These are phyloP conservation scores for Strobilomyces confusus DNA, from an alignment of 768 basidiomycete species.

Conservation along the genomic window DNA sequence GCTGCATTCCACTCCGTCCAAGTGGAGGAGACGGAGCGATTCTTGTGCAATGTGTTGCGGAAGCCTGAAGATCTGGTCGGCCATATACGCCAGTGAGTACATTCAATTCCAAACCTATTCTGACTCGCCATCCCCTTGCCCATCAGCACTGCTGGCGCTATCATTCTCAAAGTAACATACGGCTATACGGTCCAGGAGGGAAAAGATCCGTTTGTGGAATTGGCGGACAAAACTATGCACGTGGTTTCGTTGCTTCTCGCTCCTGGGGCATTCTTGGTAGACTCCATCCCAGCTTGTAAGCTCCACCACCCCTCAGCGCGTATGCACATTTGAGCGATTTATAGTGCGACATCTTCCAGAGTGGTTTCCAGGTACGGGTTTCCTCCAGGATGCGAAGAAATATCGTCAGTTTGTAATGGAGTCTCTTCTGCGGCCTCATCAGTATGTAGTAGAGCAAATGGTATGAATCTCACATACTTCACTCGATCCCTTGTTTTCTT, in stretches of 20 bases:
- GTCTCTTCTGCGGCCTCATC: conserved; percentile 42
- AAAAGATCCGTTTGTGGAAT: conserved; percentile 36
- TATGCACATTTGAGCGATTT: neutral
- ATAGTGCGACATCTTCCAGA: conserved; percentile 30
- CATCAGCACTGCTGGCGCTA: conserved; percentile 13
- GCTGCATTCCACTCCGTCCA: conserved; percentile 10
- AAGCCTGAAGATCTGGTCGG: conserved; percentile 12
- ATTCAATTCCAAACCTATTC: neutral
- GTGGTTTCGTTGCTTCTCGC: conserved; percentile 2
- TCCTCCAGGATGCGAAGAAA: conserved; percentile 29
- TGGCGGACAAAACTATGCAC: conserved; percentile 24
- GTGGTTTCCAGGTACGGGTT: conserved; percentile 35
- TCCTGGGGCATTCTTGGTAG: conserved; percentile 21
- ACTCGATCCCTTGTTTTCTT: neutral
- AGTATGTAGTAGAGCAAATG: conserved; percentile 45
- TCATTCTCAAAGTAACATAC: conserved; percentile 39
- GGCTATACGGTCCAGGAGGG: conserved; percentile 35
- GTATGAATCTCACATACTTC: conserved; percentile 22
- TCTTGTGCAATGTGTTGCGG: conserved; percentile 13
- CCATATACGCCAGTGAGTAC: conserved; percentile 21
- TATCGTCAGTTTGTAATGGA: conserved; percentile 28
- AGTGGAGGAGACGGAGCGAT: conserved; percentile 18
- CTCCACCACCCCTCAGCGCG: too few relatives aligned
- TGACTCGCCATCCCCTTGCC: neutral
- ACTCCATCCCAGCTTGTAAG: conserved; percentile 21